These are phyloP conservation scores for Dendrocalamus sinicus DNA, from an alignment of 176 grass and related monocot genomes.

Conservation along the genomic window DNA sequence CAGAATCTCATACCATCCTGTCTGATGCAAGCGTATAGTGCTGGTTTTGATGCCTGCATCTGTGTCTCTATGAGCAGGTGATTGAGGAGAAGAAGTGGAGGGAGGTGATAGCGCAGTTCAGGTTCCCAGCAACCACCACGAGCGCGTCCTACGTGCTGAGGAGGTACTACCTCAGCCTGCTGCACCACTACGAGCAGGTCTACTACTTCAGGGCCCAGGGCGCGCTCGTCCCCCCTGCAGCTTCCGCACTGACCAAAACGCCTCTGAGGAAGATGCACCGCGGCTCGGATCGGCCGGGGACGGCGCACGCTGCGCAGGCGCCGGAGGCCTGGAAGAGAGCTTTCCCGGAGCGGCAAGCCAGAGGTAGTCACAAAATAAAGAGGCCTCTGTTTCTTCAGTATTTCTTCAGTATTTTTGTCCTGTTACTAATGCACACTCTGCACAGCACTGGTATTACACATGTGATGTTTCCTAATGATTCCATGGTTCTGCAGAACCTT, in stretches of 20 bases:
- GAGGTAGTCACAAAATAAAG: conserved; percentile 26
- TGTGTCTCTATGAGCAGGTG: conserved; percentile 37
- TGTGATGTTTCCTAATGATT: neutral
- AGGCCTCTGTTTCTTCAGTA: too few species aligned
- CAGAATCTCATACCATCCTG: too few species aligned
- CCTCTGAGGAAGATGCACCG: conserved; percentile 37
- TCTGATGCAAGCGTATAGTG: neutral
- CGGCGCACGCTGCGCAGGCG: neutral
- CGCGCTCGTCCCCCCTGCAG: conserved; percentile 48
- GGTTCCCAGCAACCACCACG: conserved; percentile 57
- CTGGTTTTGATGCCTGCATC: too few species aligned
- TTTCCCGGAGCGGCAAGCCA: conserved; percentile 29
- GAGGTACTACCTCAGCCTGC: conserved; percentile 61
- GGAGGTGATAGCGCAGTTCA: conserved; percentile 58
- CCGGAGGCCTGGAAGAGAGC: conserved; percentile 30
- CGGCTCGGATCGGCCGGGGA: conserved; percentile 1
- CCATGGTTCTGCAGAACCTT: conserved; percentile 24
- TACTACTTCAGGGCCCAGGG: conserved; percentile 59
- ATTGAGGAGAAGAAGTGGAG: conserved; percentile 64
- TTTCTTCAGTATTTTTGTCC: too few species aligned
- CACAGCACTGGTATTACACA: too few species aligned
- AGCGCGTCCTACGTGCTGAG: conserved; percentile 65
- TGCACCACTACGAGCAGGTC: conserved; percentile 67
- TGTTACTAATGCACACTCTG: too few species aligned
- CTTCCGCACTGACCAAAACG: conserved; percentile 53